phyloP scores from a whole-genome alignment of 2,329 filamentous ascomycete genomes.

The Aspergillus latus region DNA sequence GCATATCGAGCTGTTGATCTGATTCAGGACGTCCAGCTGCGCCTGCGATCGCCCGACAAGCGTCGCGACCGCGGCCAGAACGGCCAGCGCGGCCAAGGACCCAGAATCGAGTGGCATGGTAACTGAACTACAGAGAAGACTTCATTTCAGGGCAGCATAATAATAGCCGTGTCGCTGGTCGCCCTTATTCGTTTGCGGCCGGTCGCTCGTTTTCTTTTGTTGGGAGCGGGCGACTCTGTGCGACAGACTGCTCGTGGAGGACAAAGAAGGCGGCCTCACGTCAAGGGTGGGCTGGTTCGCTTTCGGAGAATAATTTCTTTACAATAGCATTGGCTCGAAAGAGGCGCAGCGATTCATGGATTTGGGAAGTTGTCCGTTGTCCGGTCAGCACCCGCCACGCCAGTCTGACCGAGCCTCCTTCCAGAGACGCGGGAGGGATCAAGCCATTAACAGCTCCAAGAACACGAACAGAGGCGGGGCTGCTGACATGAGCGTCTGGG shows the following conservation, averaged over 20 bases:
- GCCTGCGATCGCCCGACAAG: conserved; percentile 25
- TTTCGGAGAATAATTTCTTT: neutral
- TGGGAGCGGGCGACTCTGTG: neutral
- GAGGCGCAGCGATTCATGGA: neutral
- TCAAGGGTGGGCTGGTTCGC: no score
- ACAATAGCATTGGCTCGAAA: neutral
- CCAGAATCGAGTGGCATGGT: neutral
- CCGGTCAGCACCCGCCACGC: neutral
- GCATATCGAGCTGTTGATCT: conserved; percentile 62
- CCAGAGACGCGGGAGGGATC: no score
- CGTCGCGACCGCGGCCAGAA: neutral
- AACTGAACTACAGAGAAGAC: neutral
- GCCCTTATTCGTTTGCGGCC: neutral
- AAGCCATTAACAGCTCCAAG: neutral
- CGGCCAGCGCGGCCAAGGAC: neutral
- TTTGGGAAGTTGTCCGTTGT: neutral
- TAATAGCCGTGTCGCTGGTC: neutral
- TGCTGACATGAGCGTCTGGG: neutral
- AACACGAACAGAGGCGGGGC: neutral
- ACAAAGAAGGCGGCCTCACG: neutral
- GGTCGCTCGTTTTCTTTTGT: neutral
- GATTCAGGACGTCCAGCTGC: conserved; percentile 42
- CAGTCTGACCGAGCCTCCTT: neutral
- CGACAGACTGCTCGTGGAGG: neutral
- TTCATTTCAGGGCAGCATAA: neutral